Percentiles rank a stretch among this genome's conserved stretches.
phyloP scores from a whole-genome alignment of 306 rosid genomes.

The Astragalus glycyphyllos region DNA sequence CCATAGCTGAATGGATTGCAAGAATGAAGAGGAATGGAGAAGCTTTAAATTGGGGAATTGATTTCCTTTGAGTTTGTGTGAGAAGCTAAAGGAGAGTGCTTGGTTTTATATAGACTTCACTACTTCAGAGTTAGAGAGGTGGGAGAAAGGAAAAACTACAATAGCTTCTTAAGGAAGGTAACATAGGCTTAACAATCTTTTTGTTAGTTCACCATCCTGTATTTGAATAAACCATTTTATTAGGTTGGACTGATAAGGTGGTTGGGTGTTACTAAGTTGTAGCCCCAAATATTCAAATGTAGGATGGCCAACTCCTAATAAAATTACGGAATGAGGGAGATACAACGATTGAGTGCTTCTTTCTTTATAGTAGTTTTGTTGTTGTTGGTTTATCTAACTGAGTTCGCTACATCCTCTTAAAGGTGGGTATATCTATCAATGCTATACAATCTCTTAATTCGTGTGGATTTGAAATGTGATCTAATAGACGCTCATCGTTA shows the following conservation, averaged over 20 bases:
- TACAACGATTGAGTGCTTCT: neutral
- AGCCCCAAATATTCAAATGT: constrained; percentile 30
- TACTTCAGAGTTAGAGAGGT: neutral
- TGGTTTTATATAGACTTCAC: constrained; percentile 19
- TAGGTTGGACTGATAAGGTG: neutral
- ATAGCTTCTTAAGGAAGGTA: neutral
- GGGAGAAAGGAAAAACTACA: neutral
- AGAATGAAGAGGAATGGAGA: neutral
- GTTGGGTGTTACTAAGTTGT: neutral
- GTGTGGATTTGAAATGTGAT: no score
- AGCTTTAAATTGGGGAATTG: neutral
- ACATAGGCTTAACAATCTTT: neutral
- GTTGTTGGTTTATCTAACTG: constrained; percentile 3
- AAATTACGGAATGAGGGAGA: no score
- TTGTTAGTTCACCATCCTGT: constrained; percentile 19
- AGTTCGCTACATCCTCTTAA: neutral
- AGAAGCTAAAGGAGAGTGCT: neutral
- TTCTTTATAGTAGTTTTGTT: no score
- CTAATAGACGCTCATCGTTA: no score
- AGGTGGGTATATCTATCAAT: no score
- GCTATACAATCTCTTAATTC: no score
- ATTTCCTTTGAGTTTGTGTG: constrained; percentile 9
- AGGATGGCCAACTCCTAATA: constrained; percentile 32
- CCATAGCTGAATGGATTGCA: constrained; percentile 31
- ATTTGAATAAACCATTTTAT: neutral